phyloP scores from a whole-genome alignment of 192 early-diverging fungal genomes.

The Helicostylum pulchrum region DNA sequence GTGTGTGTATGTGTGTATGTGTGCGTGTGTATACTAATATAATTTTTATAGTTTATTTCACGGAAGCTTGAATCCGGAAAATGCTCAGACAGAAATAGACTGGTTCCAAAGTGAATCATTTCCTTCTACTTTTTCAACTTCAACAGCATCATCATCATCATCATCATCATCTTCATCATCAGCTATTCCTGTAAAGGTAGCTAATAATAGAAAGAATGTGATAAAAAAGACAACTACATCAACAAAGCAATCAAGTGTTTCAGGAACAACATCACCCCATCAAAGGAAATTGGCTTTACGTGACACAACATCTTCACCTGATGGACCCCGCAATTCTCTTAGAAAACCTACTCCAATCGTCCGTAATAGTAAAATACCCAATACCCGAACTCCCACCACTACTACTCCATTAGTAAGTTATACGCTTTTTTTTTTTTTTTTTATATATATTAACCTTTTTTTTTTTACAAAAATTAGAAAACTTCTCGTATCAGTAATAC shows the following conservation, averaged over 20 bases:
- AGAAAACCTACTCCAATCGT: too few relatives aligned
- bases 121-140: too few relatives aligned
- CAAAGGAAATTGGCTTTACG: too few relatives aligned
- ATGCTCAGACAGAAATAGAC: slow-evolving; percentile 4
- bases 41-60: neutral
- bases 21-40: too few relatives aligned
- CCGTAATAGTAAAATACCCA: too few relatives aligned
- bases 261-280: neutral
- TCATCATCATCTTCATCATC: neutral
- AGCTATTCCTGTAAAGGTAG: neutral
- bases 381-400: neutral
- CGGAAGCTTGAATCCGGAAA: neutral
- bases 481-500: neutral
- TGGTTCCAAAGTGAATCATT: neutral
- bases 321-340: too few relatives aligned
- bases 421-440: too few relatives aligned
- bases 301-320: too few relatives aligned
- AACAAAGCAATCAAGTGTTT: neutral
- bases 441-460: too few relatives aligned
- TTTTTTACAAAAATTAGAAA: neutral
- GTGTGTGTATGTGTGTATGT: neutral
- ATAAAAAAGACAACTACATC: neutral
- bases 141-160: neutral
- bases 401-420: too few relatives aligned
- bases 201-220: neutral